Evolutionary conservation across 2,329 filamentous ascomycete species (phyloP).

Genomic region (Hymenoscyphus fraxineus): DNA sequence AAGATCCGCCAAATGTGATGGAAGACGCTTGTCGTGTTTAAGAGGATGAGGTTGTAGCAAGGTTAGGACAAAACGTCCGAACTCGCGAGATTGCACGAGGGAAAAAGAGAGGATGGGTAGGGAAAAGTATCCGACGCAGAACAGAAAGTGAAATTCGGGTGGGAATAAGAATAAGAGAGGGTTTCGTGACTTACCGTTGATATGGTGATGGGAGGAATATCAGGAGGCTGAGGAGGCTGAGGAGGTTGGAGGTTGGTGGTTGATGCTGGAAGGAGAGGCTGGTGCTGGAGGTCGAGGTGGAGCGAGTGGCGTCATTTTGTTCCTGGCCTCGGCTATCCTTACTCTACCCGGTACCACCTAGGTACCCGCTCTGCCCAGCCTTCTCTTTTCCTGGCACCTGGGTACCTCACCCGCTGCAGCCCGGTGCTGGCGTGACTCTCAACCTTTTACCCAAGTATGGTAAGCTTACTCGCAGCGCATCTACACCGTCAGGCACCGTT

Average conservation of each 20-base stretch:
- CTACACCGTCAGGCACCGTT: too few relatives aligned
- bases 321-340: background rate
- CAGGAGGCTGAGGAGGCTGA: slow-evolving; percentile 9
- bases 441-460: too few relatives aligned
- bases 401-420: too few relatives aligned
- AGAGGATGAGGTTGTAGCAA: background rate
- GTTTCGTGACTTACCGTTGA: slow-evolving; percentile 6
- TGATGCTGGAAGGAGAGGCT: background rate
- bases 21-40: background rate
- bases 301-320: background rate
- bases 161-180: too few relatives aligned
- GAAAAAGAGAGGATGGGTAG: background rate
- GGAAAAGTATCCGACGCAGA: background rate
- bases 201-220: slow-evolving; percentile 4
- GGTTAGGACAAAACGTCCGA: background rate
- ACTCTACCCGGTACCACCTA: too few relatives aligned
- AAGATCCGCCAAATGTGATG: background rate
- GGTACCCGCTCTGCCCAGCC: background rate
- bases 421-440: too few relatives aligned
- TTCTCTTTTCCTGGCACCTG: background rate
- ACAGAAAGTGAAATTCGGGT: too few relatives aligned
- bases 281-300: background rate
- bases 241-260: background rate
- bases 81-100: background rate
- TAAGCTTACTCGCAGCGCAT: too few relatives aligned